Evolutionary conservation across 768 basidiomycete genomes (phyloP).

Genomic region (Leccinum truebloodii): DNA sequence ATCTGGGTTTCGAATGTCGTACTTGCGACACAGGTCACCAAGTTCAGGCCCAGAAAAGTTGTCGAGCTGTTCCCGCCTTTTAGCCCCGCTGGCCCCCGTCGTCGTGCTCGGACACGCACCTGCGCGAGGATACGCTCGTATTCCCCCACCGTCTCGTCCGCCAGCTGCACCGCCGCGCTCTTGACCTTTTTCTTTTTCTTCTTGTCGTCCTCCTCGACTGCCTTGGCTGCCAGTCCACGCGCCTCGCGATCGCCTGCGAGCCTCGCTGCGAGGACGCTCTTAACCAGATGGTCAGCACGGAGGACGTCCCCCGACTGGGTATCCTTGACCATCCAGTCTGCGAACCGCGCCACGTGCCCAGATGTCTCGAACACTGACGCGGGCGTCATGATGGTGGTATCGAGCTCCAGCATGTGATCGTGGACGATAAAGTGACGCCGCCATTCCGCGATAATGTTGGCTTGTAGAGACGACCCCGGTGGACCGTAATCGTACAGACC

Average conservation of each 20-base stretch:
- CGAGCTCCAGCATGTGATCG: conserved; percentile 97
- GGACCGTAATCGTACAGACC: conserved; percentile 98
- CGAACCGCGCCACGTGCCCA: conserved; percentile 96
- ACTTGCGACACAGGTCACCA: conserved; percentile 79
- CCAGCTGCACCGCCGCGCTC: conserved; percentile 64
- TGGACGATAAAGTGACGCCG: conserved; percentile 97
- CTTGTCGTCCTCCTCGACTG: conserved; percentile 55
- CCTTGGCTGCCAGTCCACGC: conserved; percentile 66
- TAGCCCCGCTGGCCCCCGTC: background rate
- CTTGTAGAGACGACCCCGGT: conserved; percentile 91
- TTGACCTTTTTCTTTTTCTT: conserved; percentile 74
- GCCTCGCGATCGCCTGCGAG: conserved; percentile 91
- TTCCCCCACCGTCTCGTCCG: conserved; percentile 69
- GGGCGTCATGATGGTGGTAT: conserved; percentile 97
- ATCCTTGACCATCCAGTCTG: conserved; percentile 99
- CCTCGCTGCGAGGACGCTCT: conserved; percentile 86
- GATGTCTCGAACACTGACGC: conserved; percentile 94
- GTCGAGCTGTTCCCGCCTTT: conserved; percentile 44
- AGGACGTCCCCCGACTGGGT: conserved; percentile 93
- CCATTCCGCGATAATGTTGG: conserved; percentile 97
- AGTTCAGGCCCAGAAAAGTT: conserved; percentile 90
- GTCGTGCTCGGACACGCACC: conserved; percentile 46
- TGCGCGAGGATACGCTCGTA: conserved; percentile 88
- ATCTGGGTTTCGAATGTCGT: conserved; percentile 85
- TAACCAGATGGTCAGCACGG: conserved; percentile 95